phyloP scores from a whole-genome alignment of 179 eudicot genomes.

The Beta lomatogona region DNA sequence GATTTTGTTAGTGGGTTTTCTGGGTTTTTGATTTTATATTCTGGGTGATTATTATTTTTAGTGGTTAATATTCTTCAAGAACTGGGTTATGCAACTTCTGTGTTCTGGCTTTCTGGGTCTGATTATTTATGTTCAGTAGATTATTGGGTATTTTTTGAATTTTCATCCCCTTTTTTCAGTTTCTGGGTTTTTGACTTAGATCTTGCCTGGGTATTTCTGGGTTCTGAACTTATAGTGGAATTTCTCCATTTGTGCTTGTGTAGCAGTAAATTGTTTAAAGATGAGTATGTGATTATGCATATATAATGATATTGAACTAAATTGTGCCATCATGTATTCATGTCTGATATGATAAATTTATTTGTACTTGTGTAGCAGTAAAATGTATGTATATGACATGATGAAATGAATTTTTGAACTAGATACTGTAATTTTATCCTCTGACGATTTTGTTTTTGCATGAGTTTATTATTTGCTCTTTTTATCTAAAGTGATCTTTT shows the following conservation, averaged over 20 bases:
- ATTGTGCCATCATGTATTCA: too few relatives aligned
- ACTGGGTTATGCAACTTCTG: not conserved
- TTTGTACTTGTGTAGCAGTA: not conserved
- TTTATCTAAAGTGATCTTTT: constrained; percentile 7
- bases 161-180: not conserved
- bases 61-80: not conserved
- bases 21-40: not conserved
- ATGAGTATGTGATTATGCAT: not conserved
- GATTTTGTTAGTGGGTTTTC: too few relatives aligned
- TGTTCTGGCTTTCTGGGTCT: not conserved
- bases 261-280: not conserved
- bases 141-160: not conserved
- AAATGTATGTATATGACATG: not conserved
- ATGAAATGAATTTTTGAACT: not conserved
- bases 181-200: not conserved
- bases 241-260: too few relatives aligned
- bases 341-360: too few relatives aligned
- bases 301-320: not conserved
- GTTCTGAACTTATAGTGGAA: not conserved
- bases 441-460: not conserved
- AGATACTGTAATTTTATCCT: not conserved
- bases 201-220: not conserved
- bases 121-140: not conserved
- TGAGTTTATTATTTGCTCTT: not conserved
- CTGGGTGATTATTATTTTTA: not conserved